phyloP scores from a whole-genome alignment of 306 rosid genomes.

The Acacia crassicarpa region DNA sequence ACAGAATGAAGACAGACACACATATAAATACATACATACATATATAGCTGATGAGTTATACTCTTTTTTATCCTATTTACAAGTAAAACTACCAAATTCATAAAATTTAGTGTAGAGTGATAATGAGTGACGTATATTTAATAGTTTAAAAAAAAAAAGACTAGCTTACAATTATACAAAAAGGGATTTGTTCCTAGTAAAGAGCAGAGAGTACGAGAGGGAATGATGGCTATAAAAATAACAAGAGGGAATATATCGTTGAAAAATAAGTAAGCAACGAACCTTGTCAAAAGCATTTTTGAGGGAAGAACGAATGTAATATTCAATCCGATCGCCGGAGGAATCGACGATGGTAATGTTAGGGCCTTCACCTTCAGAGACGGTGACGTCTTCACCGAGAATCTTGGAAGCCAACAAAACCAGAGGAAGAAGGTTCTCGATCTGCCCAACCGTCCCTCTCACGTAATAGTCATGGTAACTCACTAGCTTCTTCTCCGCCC shows the following conservation, averaged over 20 bases:
- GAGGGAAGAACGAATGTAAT: constrained; percentile 66
- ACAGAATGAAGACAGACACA: too few species aligned
- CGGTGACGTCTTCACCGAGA: constrained; percentile 68
- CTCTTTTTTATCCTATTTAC: too few species aligned
- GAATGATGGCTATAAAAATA: too few species aligned
- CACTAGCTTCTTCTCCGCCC: constrained; percentile 80
- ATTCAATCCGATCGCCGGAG: constrained; percentile 63
- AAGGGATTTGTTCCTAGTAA: too few species aligned
- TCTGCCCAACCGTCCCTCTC: constrained; percentile 63
- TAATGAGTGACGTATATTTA: too few species aligned
- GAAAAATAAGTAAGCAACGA: background rate
- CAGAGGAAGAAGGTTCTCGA: constrained; percentile 78
- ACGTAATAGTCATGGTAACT: constrained; percentile 74
- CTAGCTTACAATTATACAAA: too few species aligned
- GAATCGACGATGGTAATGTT: constrained; percentile 61
- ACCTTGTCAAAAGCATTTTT: constrained; percentile 75
- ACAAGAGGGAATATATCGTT: background rate
- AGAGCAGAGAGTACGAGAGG: too few species aligned
- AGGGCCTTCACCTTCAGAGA: constrained; percentile 52
- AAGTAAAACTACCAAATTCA: too few species aligned
- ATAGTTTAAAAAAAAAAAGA: too few species aligned
- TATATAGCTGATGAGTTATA: background rate
- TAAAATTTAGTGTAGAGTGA: too few species aligned
- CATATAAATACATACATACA: too few species aligned
- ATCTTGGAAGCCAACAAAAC: constrained; percentile 67